These are phyloP conservation scores for Lichtheimia ornata DNA, from an alignment of 371 early-diverging fungal species.

Conservation along the genomic window DNA sequence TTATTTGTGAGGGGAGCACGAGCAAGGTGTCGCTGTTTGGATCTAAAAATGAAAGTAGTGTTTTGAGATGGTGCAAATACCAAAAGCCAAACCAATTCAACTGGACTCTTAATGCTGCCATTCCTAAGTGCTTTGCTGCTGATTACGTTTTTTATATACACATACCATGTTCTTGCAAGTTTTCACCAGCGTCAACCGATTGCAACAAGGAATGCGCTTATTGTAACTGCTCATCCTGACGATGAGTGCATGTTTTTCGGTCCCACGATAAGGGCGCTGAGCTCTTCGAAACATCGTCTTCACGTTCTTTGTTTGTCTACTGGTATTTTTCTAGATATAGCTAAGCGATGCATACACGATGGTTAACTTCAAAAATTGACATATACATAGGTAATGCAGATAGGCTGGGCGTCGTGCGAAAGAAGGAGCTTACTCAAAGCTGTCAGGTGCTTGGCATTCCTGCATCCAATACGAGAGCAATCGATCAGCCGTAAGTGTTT, in stretches of 20 bases:
- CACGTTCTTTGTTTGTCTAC: conserved; percentile 85
- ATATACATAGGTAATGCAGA: conserved; percentile 69
- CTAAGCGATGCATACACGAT: conserved; percentile 77
- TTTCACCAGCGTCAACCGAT: conserved; percentile 11
- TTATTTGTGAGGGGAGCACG: no score
- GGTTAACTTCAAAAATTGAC: conserved; percentile 68
- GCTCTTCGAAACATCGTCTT: conserved; percentile 49
- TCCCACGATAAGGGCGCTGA: conserved; percentile 69
- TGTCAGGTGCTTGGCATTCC: conserved; percentile 70
- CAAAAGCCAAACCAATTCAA: no score
- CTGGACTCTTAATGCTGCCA: not conserved
- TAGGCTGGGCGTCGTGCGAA: conserved; percentile 75
- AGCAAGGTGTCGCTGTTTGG: no score
- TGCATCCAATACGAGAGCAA: conserved; percentile 55
- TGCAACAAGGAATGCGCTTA: conserved; percentile 50
- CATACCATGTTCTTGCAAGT: conserved; percentile 22
- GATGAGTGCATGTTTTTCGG: conserved; percentile 99
- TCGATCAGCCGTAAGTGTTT: conserved; percentile 66
- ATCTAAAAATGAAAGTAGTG: no score
- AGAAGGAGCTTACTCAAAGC: conserved; percentile 75
- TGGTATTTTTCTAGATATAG: conserved; percentile 45
- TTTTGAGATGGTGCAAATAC: no score
- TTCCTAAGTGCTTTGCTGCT: conserved; percentile 13
- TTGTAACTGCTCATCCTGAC: conserved; percentile 98
- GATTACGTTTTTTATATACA: conserved; percentile 14